Percentiles rank a stretch among this genome's conserved stretches.
Conservation (phyloP, 116 monocot species). For the Papilionanthe hybrid region DNA sequence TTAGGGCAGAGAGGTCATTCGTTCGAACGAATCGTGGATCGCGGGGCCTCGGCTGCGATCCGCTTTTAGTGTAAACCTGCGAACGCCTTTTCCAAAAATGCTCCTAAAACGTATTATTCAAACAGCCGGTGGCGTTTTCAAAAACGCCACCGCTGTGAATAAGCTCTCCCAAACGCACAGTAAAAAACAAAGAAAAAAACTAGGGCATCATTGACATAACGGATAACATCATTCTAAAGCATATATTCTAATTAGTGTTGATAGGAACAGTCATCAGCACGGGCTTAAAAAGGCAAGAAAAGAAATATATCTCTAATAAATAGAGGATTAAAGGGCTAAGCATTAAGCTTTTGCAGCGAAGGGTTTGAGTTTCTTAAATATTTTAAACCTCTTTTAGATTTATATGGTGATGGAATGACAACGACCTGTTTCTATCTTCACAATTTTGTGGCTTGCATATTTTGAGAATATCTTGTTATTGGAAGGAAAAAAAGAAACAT, state of each 20-base stretch:
- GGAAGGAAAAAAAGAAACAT: not conserved
- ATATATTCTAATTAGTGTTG: not conserved
- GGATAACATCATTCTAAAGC: not conserved
- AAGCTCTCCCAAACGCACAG: too few relatives aligned
- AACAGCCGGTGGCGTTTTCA: too few relatives aligned
- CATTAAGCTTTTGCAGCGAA: not conserved
- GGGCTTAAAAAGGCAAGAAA: not conserved
- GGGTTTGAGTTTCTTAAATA: not conserved
- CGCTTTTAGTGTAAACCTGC: too few relatives aligned
- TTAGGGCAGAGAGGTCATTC: too few relatives aligned
- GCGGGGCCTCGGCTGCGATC: too few relatives aligned
- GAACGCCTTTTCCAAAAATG: too few relatives aligned
- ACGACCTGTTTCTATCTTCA: not conserved
- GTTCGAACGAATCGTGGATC: too few relatives aligned
- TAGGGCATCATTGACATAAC: not conserved
- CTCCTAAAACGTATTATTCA: too few relatives aligned
- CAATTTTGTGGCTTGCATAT: not conserved
- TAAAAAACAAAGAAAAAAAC: too few relatives aligned
- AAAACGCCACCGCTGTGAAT: too few relatives aligned
- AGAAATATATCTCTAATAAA: not conserved
- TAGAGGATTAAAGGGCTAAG: not conserved
- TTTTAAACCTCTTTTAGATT: not conserved
- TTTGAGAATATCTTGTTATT: not conserved
- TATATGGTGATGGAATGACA: not conserved
- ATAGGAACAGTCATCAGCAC: not conserved